These are phyloP conservation scores for Diophrys sp. DNA, from an alignment of 73 alveolate species.

Conservation along the genomic window DNA sequence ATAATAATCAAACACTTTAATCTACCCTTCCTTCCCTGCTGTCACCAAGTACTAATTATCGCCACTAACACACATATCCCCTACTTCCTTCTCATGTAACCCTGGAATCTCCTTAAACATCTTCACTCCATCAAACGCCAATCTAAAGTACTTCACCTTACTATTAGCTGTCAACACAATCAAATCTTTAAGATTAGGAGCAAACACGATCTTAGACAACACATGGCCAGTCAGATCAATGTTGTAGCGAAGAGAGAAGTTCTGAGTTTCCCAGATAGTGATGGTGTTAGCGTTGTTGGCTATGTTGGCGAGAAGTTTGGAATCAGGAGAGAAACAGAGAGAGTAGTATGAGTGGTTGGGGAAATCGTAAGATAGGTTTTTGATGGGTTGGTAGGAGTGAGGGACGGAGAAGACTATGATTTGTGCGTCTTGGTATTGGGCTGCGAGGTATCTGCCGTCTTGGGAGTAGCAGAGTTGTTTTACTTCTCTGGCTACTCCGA, in stretches of 20 bases:
- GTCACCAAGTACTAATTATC: slow-evolving; percentile 45
- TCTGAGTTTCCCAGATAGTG: slow-evolving; percentile 59
- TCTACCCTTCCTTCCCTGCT: slow-evolving; percentile 59
- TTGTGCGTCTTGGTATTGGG: slow-evolving; percentile 32
- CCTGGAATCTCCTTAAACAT: slow-evolving; percentile 52
- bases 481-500: slow-evolving; percentile 43
- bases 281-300: slow-evolving; percentile 49
- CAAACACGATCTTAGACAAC: slow-evolving; percentile 45
- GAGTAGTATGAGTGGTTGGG: slow-evolving; percentile 51
- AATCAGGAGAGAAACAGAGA: slow-evolving; percentile 52
- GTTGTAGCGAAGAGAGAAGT: slow-evolving; percentile 52
- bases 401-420: slow-evolving; percentile 38
- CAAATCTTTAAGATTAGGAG: slow-evolving; percentile 49
- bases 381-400: slow-evolving; percentile 54
- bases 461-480: slow-evolving; percentile 37
- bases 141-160: slow-evolving; percentile 48
- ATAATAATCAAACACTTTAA: slow-evolving; percentile 66
- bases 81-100: slow-evolving; percentile 48
- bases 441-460: slow-evolving; percentile 38
- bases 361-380: slow-evolving; percentile 54
- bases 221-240: slow-evolving; percentile 54
- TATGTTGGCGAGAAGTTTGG: slow-evolving; percentile 51
- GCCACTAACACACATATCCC: slow-evolving; percentile 40
- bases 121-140: slow-evolving; percentile 22
- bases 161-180: slow-evolving; percentile 47